Base-by-base conservation (phyloP, 169 alveolate genomes). In the Plasmodium ovale region DNA sequence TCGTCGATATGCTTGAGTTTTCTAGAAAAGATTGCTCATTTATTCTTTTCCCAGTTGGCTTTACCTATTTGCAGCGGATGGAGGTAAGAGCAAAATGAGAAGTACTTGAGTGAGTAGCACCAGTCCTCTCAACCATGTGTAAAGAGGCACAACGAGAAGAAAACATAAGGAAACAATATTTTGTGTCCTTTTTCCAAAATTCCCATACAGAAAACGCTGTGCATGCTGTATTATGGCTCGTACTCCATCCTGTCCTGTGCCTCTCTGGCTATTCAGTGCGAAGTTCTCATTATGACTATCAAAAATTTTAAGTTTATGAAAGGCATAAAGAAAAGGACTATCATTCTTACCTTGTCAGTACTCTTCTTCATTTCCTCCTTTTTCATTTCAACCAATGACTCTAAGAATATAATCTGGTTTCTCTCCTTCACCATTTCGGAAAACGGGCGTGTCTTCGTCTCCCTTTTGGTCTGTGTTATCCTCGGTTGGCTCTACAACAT, bases 391-490 rank as follows among this genome's bases (percentile, higher is more conserved):
- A 85, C 65, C 19, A 60, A 82, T 23, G 53, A 53, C 33, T 84
- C 94, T 12, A 93, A 91, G 87, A 51, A 72, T 35, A 72, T 93
- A 44, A 90, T 93, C 16, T 93, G 96, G 96, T 93, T 93, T 60
- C 51, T 93, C 12, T 93, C 91, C 29, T 87, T 92, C 10, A 94
- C 96, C 1, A 88, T 93, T 31, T 94, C 95, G n/a, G 96, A 93
- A 58, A 71, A 92, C 39, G 96, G 95, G 2, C 47, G 96, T 3
- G 89, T 89, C 16, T 88, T 92, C 71, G 93, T 91, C 51, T 92
- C 93, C 14, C 87, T 93, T 31, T 51, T 58, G 21, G 67, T 71
- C 0, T 84, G 87, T 6, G 31, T 71, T 21, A 68, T 65, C 29
- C 29, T 70, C 19, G 91, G 91, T 7, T 77, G 88, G 88, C 47